Evolutionary conservation across 2,329 filamentous ascomycete species (phyloP).

Genomic region (Nemania sp.): DNA sequence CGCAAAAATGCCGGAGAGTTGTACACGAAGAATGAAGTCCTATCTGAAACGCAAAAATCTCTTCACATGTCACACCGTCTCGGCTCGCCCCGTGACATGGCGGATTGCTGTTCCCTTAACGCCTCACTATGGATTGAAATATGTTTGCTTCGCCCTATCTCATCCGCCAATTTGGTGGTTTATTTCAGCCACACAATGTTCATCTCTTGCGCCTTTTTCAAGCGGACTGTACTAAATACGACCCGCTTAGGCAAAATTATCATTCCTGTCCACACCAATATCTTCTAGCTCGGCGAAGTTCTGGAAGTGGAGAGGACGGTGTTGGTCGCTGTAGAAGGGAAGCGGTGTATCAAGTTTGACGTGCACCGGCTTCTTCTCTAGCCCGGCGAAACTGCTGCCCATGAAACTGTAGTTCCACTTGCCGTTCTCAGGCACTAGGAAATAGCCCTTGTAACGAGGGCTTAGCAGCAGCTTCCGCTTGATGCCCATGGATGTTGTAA

Average conservation of each 20-base stretch:
- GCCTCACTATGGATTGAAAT: conserved; percentile 12
- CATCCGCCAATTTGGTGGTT: background rate
- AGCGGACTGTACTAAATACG: background rate
- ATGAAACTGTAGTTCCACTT: conserved; percentile 99
- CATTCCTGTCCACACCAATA: conserved; percentile 88
- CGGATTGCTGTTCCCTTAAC: conserved; percentile 10
- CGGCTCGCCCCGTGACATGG: background rate
- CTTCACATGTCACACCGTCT: no score
- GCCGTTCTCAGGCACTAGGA: conserved; percentile 87
- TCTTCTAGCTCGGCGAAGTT: conserved; percentile 98
- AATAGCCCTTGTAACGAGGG: conserved; percentile 93
- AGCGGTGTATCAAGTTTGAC: conserved; percentile 92
- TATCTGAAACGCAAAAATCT: no score
- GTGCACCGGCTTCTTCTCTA: conserved; percentile 88
- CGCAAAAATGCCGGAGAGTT: conserved; percentile 1
- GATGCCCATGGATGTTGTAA: conserved; percentile 88
- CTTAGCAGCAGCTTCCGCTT: conserved; percentile 93
- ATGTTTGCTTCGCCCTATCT: background rate
- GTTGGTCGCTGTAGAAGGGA: conserved; percentile 88
- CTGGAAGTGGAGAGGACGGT: conserved; percentile 92
- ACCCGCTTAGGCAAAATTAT: conserved; percentile 79
- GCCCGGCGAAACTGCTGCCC: conserved; percentile 81
- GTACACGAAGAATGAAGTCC: conserved; percentile 9
- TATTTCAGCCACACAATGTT: background rate
- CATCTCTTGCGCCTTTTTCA: background rate